Conservation (phyloP, 2,329 filamentous ascomycete genomes). For the Orbilia brochopaga region DNA sequence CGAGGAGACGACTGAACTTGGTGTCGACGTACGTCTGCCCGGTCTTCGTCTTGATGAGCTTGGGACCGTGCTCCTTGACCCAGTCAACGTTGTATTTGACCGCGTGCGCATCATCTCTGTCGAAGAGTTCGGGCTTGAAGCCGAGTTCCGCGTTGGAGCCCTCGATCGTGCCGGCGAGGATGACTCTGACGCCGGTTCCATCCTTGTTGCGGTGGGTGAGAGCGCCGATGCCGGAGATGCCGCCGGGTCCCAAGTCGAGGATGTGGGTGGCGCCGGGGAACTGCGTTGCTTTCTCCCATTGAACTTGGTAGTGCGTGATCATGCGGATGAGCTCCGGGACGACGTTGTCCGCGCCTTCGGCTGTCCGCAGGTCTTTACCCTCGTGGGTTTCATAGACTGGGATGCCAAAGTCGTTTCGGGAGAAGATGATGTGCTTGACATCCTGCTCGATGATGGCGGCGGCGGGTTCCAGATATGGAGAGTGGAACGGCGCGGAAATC, state of each 20-base stretch:
- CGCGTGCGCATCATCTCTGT: constrained; percentile 91
- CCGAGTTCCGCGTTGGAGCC: constrained; percentile 89
- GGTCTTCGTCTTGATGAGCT: constrained; percentile 83
- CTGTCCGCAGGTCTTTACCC: constrained; percentile 78
- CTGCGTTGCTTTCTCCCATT: constrained; percentile 93
- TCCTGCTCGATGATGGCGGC: constrained; percentile 84
- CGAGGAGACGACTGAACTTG: constrained; percentile 88
- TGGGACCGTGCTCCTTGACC: constrained; percentile 97
- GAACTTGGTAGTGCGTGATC: constrained; percentile 90
- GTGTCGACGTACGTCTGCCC: constrained; percentile 94
- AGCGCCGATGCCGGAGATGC: constrained; percentile 92
- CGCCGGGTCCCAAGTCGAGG: constrained; percentile 93
- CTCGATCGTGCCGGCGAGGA: constrained; percentile 90
- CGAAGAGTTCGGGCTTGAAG: constrained; percentile 97
- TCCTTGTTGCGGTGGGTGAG: constrained; percentile 99
- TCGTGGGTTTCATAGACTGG: constrained; percentile 90
- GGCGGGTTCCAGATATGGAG: constrained; percentile 84
- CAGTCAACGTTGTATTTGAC: constrained; percentile 95
- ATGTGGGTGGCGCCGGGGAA: constrained; percentile 93
- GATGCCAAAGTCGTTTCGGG: constrained; percentile 72
- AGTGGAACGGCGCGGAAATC: constrained; percentile 98
- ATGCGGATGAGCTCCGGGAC: constrained; percentile 86
- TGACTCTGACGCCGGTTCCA: constrained; percentile 93
- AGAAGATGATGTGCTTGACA: constrained; percentile 81
- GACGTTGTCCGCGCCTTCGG: constrained; percentile 67